Percentiles rank a stretch among this genome's conserved stretches.
Conservation (phyloP, 331 rosid genomes). For the Telfairia occidentalis region DNA sequence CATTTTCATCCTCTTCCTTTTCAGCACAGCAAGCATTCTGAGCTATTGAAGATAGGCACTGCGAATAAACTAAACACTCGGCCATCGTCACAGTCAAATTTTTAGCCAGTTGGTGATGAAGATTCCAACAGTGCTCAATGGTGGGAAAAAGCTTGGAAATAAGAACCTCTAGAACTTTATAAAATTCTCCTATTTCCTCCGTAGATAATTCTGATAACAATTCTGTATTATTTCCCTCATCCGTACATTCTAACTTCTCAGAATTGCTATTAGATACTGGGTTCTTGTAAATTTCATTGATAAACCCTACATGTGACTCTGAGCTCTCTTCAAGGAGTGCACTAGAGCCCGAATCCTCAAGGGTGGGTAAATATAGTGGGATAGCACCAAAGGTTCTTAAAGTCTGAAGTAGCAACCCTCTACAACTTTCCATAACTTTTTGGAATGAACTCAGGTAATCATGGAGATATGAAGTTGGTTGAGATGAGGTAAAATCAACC, state of each 20-base stretch:
- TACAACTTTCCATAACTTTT: slow-evolving; percentile 61
- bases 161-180: slow-evolving; percentile 48
- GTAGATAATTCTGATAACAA: slow-evolving; percentile 22
- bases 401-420: slow-evolving; percentile 37
- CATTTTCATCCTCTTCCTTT: slow-evolving; percentile 43
- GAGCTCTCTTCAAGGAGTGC: slow-evolving; percentile 28
- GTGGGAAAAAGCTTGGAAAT: slow-evolving; percentile 50
- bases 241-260: slow-evolving; percentile 26
- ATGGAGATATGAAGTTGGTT: slow-evolving; percentile 57
- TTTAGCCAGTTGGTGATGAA: slow-evolving; percentile 69
- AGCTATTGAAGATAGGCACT: slow-evolving; percentile 47
- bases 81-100: slow-evolving; percentile 48
- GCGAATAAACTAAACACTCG: slow-evolving; percentile 53
- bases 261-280: slow-evolving; percentile 23
- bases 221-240: slow-evolving; percentile 20
- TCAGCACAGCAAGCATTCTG: slow-evolving; percentile 27
- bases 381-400: slow-evolving; percentile 41
- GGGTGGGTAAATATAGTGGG: slow-evolving; percentile 35
- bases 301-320: slow-evolving; percentile 44
- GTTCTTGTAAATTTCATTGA: slow-evolving; percentile 33
- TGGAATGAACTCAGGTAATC: slow-evolving; percentile 80
- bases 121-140: slow-evolving; percentile 66
- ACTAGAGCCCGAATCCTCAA: slow-evolving; percentile 19
- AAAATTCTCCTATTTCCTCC: slow-evolving; percentile 56
- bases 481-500: slow-evolving; percentile 55